phyloP scores from a whole-genome alignment of 73 alveolate genomes.

The Blepharisma japonicum region DNA sequence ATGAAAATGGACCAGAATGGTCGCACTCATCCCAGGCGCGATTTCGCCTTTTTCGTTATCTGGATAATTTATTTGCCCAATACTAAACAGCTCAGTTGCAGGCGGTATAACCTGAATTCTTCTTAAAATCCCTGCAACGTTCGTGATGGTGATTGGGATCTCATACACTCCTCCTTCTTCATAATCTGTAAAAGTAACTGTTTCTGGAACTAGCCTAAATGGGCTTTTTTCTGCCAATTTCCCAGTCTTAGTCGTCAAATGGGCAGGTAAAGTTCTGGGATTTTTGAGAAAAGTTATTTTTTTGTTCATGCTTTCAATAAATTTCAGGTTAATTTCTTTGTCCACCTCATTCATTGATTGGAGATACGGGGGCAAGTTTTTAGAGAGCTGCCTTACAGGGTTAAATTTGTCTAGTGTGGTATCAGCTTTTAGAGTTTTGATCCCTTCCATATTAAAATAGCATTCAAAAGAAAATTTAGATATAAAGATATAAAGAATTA shows the following conservation, averaged over 20 bases:
- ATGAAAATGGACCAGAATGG: slow-evolving; percentile 66
- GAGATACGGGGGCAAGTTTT: slow-evolving; percentile 59
- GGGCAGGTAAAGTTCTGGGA: slow-evolving; percentile 70
- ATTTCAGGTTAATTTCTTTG: slow-evolving; percentile 82
- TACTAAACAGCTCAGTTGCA: slow-evolving; percentile 72
- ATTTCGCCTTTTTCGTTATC: slow-evolving; percentile 67
- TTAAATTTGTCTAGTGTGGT: slow-evolving; percentile 26
- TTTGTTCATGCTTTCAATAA: slow-evolving; percentile 88
- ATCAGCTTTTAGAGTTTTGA: slow-evolving; percentile 30
- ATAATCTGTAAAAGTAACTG: slow-evolving; percentile 77
- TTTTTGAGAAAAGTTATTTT: slow-evolving; percentile 78
- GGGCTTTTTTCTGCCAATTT: slow-evolving; percentile 61
- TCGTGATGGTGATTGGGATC: slow-evolving; percentile 80
- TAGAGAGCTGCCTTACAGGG: slow-evolving; percentile 29
- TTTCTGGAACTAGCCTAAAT: slow-evolving; percentile 80
- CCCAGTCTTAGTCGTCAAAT: slow-evolving; percentile 51
- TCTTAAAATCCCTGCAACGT: slow-evolving; percentile 72
- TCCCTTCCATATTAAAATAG: slow-evolving; percentile 23
- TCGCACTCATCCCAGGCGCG: slow-evolving; percentile 93
- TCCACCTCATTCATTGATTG: slow-evolving; percentile 81
- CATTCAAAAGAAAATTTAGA: too few species aligned
- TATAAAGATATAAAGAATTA: too few species aligned
- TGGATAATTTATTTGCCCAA: slow-evolving; percentile 72
- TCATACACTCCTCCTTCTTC: slow-evolving; percentile 85
- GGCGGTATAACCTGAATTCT: slow-evolving; percentile 85